Conservation (phyloP, 2,329 filamentous ascomycete species). For the Botryosphaeria dothidea region DNA sequence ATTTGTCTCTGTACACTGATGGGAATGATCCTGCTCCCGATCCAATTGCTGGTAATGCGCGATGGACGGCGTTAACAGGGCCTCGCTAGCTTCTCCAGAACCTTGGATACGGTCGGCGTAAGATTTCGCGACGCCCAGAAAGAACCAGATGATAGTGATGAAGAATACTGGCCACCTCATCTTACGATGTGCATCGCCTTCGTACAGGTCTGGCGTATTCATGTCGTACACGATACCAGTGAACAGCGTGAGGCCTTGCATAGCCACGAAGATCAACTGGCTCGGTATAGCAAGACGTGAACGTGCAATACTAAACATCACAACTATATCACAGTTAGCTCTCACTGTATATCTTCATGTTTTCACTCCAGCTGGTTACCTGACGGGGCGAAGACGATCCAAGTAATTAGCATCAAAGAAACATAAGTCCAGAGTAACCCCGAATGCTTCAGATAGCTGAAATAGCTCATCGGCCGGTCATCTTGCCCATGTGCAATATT, state of each 20-base stretch:
- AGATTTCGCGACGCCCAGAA: conserved; percentile 66
- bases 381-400: conserved; percentile 72
- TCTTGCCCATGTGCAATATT: conserved; percentile 20
- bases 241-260: conserved; percentile 44
- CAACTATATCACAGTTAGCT: conserved; percentile 53
- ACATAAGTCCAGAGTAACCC: conserved; percentile 70
- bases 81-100: conserved; percentile 25
- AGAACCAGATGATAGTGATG: conserved; percentile 68
- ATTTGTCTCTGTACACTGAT: too few relatives aligned
- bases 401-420: conserved; percentile 66
- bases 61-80: conserved; percentile 39
- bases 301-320: conserved; percentile 81
- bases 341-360: conserved; percentile 22
- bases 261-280: conserved; percentile 59
- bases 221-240: conserved; percentile 64
- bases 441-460: conserved; percentile 55
- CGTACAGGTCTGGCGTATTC: conserved; percentile 82
- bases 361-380: conserved; percentile 53
- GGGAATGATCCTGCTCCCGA: too few relatives aligned
- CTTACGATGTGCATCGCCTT: conserved; percentile 84
- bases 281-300: conserved; percentile 71
- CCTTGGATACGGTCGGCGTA: conserved; percentile 54
- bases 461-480: conserved; percentile 55
- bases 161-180: conserved; percentile 82
- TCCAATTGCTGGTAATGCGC: conserved; percentile 42